phyloP scores from a whole-genome alignment of 2,329 filamentous ascomycete genomes.

The Waltergamsia citrina region DNA sequence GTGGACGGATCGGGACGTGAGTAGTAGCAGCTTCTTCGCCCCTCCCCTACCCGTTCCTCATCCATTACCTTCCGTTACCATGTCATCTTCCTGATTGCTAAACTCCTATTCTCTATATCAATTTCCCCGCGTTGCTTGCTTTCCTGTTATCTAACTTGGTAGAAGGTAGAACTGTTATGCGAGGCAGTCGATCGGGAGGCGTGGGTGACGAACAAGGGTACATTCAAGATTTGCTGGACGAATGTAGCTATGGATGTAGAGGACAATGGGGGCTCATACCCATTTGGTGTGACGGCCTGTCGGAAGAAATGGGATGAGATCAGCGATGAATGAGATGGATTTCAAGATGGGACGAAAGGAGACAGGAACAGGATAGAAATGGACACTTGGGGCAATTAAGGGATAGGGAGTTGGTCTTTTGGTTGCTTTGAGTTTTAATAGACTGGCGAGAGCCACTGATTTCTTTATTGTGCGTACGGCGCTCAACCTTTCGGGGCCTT shows the following conservation, averaged over 20 bases:
- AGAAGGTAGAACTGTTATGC: slow-evolving; percentile 34
- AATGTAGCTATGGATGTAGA: slow-evolving; percentile 43
- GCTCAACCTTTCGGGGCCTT: no score
- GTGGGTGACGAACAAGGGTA: slow-evolving; percentile 11
- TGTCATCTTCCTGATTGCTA: neutral
- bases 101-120: neutral
- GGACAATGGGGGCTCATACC: slow-evolving; percentile 43
- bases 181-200: slow-evolving; percentile 22
- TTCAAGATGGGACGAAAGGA: neutral
- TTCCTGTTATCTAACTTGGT: neutral
- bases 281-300: slow-evolving; percentile 49
- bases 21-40: no score
- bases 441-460: no score
- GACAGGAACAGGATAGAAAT: neutral
- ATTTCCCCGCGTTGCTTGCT: slow-evolving; percentile 34
- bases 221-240: slow-evolving; percentile 44
- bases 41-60: slow-evolving; percentile 21
- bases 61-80: neutral
- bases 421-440: no score
- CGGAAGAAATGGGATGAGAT: slow-evolving; percentile 47
- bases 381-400: no score
- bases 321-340: slow-evolving; percentile 8
- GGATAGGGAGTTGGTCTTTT: slow-evolving; percentile 1
- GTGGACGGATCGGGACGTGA: slow-evolving; percentile 38
- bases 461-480: no score